These are phyloP conservation scores for Hsuehochloa calcarea DNA, from an alignment of 176 grass and related monocot genomes.

Conservation along the genomic window DNA sequence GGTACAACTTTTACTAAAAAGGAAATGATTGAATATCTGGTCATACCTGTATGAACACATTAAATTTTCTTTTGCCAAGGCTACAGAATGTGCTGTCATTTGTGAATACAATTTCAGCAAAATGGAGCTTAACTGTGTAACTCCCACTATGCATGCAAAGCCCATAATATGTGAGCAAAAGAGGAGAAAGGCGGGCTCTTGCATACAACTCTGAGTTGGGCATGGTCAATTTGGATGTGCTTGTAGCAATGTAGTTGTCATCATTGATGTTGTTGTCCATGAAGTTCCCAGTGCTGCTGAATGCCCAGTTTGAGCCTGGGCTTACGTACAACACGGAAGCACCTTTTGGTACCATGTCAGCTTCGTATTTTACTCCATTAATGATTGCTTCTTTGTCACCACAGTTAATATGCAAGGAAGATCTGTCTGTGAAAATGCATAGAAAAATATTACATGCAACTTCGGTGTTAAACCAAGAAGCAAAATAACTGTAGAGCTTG, in stretches of 20 bases:
- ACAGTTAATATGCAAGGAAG: conserved; percentile 80
- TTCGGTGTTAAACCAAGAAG: conserved; percentile 6
- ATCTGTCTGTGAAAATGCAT: conserved; percentile 46
- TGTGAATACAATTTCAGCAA: conserved; percentile 82
- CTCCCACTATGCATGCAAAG: conserved; percentile 81
- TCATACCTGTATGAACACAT: conserved; percentile 87
- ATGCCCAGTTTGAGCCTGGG: conserved; percentile 74
- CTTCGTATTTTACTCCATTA: conserved; percentile 66
- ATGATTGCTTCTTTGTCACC: conserved; percentile 66
- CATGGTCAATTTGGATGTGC: conserved; percentile 49
- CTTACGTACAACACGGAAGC: conserved; percentile 48
- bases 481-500: not conserved
- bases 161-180: conserved; percentile 89
- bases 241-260: conserved; percentile 72
- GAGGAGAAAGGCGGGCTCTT: conserved; percentile 79
- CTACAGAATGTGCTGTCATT: conserved; percentile 76
- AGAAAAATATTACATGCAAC: conserved; percentile 10
- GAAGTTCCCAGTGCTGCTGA: conserved; percentile 92
- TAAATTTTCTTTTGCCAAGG: conserved; percentile 88
- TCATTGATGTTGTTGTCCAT: conserved; percentile 69
- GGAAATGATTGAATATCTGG: not conserved
- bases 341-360: conserved; percentile 61
- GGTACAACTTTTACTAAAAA: not conserved
- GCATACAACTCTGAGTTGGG: conserved; percentile 61
- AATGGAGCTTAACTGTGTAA: conserved; percentile 76